A percentile compares a stretch with the other conserved stretches of the same genome.
Conservation (phyloP, 2,329 filamentous ascomycete species). For the Trichoderma afroharzianum region DNA sequence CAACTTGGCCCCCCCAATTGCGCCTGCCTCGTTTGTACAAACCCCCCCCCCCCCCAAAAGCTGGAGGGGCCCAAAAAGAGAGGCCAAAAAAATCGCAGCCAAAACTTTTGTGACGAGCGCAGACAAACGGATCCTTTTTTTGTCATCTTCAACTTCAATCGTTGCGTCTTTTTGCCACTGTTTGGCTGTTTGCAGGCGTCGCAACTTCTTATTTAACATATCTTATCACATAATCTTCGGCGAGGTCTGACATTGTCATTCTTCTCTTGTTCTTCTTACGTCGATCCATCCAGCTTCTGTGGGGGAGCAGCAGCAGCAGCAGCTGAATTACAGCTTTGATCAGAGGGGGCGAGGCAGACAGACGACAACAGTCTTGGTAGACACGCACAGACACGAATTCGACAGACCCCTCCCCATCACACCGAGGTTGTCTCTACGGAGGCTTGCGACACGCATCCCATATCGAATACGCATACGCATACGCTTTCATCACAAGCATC, state of each 20-base stretch:
- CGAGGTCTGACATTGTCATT: background rate
- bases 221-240: background rate
- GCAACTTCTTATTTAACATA: background rate
- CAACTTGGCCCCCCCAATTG: background rate
- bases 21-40: conserved; percentile 11
- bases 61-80: conserved; percentile 2
- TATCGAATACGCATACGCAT: background rate
- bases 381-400: background rate
- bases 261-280: background rate
- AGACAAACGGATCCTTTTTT: background rate
- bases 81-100: background rate
- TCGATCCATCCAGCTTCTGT: background rate
- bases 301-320: background rate
- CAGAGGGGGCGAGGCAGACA: background rate
- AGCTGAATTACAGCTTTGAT: background rate
- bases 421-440: background rate
- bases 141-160: background rate
- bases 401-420: background rate
- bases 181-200: background rate
- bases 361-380: background rate
- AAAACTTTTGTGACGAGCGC: background rate
- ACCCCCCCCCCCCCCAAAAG: background rate
- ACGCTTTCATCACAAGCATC: background rate
- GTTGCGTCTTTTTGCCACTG: background rate
- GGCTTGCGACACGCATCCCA: background rate